Evolutionary conservation across 108 stramenopile species (phyloP).

Genomic region (Pseudonitzschia multiseries): DNA sequence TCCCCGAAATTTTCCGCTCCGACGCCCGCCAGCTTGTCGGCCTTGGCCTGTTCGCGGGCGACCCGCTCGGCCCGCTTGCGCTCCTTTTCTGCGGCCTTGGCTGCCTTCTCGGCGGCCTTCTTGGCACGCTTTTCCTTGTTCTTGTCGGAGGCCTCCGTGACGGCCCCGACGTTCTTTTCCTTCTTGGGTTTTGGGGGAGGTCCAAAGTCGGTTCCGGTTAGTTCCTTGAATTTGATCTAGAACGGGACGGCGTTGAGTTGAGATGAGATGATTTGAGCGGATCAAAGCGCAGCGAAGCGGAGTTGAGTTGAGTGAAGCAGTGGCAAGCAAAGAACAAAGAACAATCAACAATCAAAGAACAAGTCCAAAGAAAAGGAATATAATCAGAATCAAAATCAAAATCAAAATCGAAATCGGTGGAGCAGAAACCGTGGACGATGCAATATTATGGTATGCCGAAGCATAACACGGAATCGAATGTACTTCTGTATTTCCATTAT

Average conservation of each 20-base stretch:
- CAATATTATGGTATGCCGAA: no score
- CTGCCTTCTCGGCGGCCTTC: slow-evolving; percentile 77
- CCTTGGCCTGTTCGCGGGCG: slow-evolving; percentile 77
- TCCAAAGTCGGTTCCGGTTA: slow-evolving; percentile 65
- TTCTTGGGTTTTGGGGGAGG: slow-evolving; percentile 43
- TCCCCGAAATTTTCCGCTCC: slow-evolving; percentile 92
- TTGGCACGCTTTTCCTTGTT: slow-evolving; percentile 82
- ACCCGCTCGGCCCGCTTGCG: slow-evolving; percentile 80
- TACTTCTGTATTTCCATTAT: no score
- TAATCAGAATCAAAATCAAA: no score
- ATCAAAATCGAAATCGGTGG: no score
- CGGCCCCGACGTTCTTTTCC: slow-evolving; percentile 28
- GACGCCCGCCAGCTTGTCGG: slow-evolving; percentile 68
- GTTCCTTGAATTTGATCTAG: slow-evolving; percentile 63
- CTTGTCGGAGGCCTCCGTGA: slow-evolving; percentile 71
- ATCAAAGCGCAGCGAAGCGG: not conserved
- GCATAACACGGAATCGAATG: no score
- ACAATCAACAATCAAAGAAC: not conserved
- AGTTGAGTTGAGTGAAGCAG: not conserved
- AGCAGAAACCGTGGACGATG: no score
- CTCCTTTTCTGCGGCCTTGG: slow-evolving; percentile 88
- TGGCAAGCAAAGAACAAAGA: not conserved
- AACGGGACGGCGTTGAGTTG: not conserved
- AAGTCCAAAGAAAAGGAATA: no score
- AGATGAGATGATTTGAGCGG: not conserved